Base-by-base conservation (phyloP, 2,329 filamentous ascomycete species). In the Escovopsis weberi region DNA sequence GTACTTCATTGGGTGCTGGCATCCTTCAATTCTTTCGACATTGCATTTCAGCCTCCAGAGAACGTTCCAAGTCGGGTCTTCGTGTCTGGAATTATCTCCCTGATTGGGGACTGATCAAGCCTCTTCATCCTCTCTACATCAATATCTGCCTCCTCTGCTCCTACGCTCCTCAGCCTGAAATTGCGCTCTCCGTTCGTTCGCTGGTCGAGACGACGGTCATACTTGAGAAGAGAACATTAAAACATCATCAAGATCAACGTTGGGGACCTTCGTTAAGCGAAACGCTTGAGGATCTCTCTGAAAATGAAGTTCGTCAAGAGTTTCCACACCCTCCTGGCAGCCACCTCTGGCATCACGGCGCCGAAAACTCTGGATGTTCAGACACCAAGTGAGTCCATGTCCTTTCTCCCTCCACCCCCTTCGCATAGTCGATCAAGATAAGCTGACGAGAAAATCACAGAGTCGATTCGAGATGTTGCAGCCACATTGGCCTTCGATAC, bases 401-500 rank as follows among this genome's bases (percentile, higher is more conserved):
- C 10, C 26, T 10, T 26, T 12, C 8, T 6, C 23, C 12, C 11
- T 37, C 9, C 7, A 30, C 15, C 19, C 12, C 11, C 12, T 30
- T 37, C 18, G 35, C 4, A 15, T 15, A 15, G 15, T 15, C 15
- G n/a, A 34, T 32, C 8, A 32, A 3, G 28, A 32, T 2, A 9
- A 15, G 11, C 26, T 18, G 19, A 12, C 41, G 19, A 40, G 26
- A 35, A 15, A 6, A 15, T n/a, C 4, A 8, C 51, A 82, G 78
- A 62, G 32, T 82, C 78, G 0, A 70, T 85, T 51, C 73, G 71
- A 49, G 65, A 67, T 47, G 78, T 76, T 6, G 71, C 80, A 15
- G 72, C 70, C 47, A 74, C 70, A 2, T 60, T 82, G 41, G 78
- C 78, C 5, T 65, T 67, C 40, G 77, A 70, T 38, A 64, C 78